phyloP scores from a whole-genome alignment of 1,284 basidiomycete species.

The Laetiporus sulphureus region DNA sequence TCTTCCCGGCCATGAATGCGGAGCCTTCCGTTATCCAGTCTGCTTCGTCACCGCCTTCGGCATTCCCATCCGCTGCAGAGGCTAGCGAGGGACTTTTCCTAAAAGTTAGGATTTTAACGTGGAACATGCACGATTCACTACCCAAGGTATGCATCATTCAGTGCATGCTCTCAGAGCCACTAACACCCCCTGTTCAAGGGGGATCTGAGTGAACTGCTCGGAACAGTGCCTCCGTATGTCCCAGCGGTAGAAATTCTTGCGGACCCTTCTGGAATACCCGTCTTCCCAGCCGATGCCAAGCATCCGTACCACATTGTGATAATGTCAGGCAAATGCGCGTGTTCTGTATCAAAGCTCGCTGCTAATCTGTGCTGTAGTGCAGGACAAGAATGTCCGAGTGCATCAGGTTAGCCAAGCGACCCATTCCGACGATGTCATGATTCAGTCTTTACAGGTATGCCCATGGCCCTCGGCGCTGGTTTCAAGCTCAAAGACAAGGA shows the following conservation, averaged over 20 bases:
- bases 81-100: conserved; percentile 30
- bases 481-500: conserved; percentile 46
- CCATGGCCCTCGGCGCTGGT: conserved; percentile 71
- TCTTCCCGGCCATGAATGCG: conserved; percentile 31
- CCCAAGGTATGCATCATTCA: conserved; percentile 45
- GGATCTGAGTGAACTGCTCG: conserved; percentile 69
- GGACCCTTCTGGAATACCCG: conserved; percentile 34
- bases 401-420: conserved; percentile 40
- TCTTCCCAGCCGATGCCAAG: conserved; percentile 39
- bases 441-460: conserved; percentile 42
- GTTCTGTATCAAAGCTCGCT: conserved; percentile 8
- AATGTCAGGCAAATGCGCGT: conserved; percentile 42
- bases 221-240: conserved; percentile 50
- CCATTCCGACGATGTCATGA: not conserved
- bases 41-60: not conserved
- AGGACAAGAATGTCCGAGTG: conserved; percentile 77
- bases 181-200: conserved; percentile 37
- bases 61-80: conserved; percentile 18
- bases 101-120: conserved; percentile 45
- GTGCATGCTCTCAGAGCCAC: not conserved
- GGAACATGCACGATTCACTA: conserved; percentile 78
- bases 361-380: conserved; percentile 41
- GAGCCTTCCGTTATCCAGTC: conserved; percentile 8
- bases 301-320: conserved; percentile 82
- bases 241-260: conserved; percentile 23